These are phyloP conservation scores for Elaeis guineensis DNA, from an alignment of 176 grass and related monocot genomes.

Conservation along the genomic window DNA sequence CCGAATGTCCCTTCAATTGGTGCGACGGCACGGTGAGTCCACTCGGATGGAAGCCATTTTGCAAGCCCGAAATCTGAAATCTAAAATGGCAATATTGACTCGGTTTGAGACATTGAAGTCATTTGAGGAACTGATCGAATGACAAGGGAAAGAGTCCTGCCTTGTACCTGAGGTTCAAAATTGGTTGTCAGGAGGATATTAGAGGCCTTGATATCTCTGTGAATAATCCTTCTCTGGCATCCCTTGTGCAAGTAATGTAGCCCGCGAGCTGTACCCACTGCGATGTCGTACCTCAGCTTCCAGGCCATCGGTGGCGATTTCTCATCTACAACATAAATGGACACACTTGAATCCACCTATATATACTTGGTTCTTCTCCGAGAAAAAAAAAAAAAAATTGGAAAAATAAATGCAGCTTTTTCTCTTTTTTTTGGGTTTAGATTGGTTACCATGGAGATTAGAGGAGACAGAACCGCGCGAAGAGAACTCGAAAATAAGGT, in stretches of 20 bases:
- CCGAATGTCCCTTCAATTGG: constrained; percentile 18
- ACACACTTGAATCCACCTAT: background rate
- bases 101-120: background rate
- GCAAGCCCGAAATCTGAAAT: constrained; percentile 20
- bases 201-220: constrained; percentile 22
- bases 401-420: too few species aligned
- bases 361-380: too few species aligned
- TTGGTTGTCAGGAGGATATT: constrained; percentile 17
- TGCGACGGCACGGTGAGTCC: constrained; percentile 2
- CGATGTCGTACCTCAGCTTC: constrained; percentile 12
- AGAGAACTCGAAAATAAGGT: constrained; percentile 17
- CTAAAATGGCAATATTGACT: constrained; percentile 1
- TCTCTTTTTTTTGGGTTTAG: too few species aligned
- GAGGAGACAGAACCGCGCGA: constrained; percentile 15
- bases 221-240: constrained; percentile 19
- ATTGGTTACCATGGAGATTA: constrained; percentile 11
- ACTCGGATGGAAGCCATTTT: constrained; percentile 19
- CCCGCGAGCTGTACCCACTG: constrained; percentile 1
- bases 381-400: too few species aligned
- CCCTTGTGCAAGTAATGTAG: constrained; percentile 16
- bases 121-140: too few species aligned
- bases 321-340: constrained; percentile 3
- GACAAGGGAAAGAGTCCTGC: background rate
- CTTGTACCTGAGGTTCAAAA: constrained; percentile 1
- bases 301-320: constrained; percentile 9